Evolutionary conservation across 1,139 yeast genomes (phyloP).

Genomic region (Taphrina pruni): DNA sequence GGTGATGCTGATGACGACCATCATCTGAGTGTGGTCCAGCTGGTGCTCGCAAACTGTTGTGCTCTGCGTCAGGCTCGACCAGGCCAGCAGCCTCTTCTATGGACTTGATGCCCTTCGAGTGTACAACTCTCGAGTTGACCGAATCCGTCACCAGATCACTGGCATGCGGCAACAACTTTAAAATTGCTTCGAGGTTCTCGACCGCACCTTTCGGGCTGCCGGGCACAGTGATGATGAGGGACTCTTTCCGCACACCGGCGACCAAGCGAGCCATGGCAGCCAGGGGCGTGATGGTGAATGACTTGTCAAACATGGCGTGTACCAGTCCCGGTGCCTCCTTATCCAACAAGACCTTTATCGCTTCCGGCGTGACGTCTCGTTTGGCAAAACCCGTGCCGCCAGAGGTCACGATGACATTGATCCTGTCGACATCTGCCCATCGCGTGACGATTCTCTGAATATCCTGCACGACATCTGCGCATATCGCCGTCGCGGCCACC

Average conservation of each 20-base stretch:
- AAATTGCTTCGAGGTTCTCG: slow-evolving; percentile 56
- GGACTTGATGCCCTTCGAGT: slow-evolving; percentile 49
- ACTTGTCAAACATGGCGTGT: slow-evolving; percentile 56
- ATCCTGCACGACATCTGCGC: slow-evolving; percentile 52
- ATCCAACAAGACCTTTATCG: slow-evolving; percentile 54
- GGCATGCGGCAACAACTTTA: slow-evolving; percentile 56
- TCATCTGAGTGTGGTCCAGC: slow-evolving; percentile 38
- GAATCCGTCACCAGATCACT: slow-evolving; percentile 51
- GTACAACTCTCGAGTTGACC: slow-evolving; percentile 54
- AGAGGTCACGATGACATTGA: slow-evolving; percentile 53
- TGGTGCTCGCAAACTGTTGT: not conserved
- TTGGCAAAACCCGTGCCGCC: slow-evolving; percentile 61
- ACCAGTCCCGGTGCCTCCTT: slow-evolving; percentile 58
- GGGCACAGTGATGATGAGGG: slow-evolving; percentile 57
- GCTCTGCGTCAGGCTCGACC: not conserved
- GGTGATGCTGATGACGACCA: slow-evolving; percentile 43
- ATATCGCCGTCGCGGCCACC: slow-evolving; percentile 45
- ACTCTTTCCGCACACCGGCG: slow-evolving; percentile 54
- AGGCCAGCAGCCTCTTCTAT: slow-evolving; percentile 45
- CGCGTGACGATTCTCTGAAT: slow-evolving; percentile 50
- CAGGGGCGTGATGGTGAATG: slow-evolving; percentile 55
- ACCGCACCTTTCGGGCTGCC: slow-evolving; percentile 60
- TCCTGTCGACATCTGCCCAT: slow-evolving; percentile 47
- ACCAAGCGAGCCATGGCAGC: slow-evolving; percentile 59
- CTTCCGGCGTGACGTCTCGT: slow-evolving; percentile 60